These are phyloP conservation scores for Nakaseomyces delphensis DNA, from an alignment of 1,139 yeast species.

Conservation along the genomic window DNA sequence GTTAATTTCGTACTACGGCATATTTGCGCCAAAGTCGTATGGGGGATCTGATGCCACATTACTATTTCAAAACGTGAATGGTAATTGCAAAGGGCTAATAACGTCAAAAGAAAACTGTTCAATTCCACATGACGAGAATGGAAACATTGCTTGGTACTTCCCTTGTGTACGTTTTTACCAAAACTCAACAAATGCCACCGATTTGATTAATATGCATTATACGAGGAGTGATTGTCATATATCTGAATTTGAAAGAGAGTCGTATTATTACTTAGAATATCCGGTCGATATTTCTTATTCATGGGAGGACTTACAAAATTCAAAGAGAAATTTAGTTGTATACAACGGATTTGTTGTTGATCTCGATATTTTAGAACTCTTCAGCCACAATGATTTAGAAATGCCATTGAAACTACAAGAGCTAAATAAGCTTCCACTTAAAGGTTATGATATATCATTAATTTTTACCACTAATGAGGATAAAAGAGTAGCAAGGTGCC, in stretches of 20 bases:
- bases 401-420: conserved; percentile 66
- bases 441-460: conserved; percentile 77
- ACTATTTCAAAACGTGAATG: conserved; percentile 90
- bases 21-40: conserved; percentile 52
- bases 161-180: conserved; percentile 70
- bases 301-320: conserved; percentile 76
- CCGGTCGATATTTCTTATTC: conserved; percentile 76
- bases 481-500: conserved; percentile 67
- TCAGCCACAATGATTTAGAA: conserved; percentile 54
- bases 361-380: conserved; percentile 65
- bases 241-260: conserved; percentile 53
- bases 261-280: conserved; percentile 52
- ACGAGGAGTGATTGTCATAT: conserved; percentile 71
- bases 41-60: conserved; percentile 88
- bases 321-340: conserved; percentile 69
- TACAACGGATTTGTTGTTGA: conserved; percentile 85
- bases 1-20: conserved; percentile 57
- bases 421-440: conserved; percentile 48
- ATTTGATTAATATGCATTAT: background rate
- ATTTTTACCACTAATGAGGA: conserved; percentile 62
- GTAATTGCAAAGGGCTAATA: conserved; percentile 76
- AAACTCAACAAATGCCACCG: conserved; percentile 41
- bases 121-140: conserved; percentile 56
- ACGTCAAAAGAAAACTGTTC: conserved; percentile 57
- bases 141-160: conserved; percentile 87